Evolutionary conservation across 1,284 basidiomycete genomes (phyloP), one percentile per base, ranked within the genome.

Genomic region (Trichosporon sp.): DNA sequence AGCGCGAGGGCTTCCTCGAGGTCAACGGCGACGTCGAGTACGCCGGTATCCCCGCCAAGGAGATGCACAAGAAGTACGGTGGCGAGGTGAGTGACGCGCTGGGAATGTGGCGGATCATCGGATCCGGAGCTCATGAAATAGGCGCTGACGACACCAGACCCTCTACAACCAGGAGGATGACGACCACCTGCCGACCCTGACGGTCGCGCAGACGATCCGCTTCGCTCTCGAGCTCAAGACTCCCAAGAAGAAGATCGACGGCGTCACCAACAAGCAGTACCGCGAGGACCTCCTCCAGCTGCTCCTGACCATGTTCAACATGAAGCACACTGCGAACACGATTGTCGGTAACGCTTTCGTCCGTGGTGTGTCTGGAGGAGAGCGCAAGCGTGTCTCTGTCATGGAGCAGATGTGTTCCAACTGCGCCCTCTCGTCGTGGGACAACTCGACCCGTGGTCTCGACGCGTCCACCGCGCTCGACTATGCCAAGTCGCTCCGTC

Each of bases 391-490:
- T 70, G 88, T 89, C 29, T 87, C 86, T 9, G 87, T 89, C 67
- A 85, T 86, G 42, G 88, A 89, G 78, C 86, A 85, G 79, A 84
- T 87, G 75, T 84, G 83, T 65, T 81, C 84, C 25, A 80, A 83
- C 58, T 84, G 83, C 23, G 78, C 76, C 67, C 75, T 83, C 51
- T 77, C 75, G 25, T 81, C 85, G 9, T 87, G 86, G 84, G 87
- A 87, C 76, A 88, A 88, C 77, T 75, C 74, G 65, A 75, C 83
- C 15, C 71, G 71, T 65, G 71, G 71, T 67, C 71, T 89, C 65
- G 88, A 89, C 76, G 87, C 87, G 11, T 85, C 85, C 23, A 88
- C 87, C 7, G 87, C 87, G 13, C 77, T 87, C 72, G 86, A 88
- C 77, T 88, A 86, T 74, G 86, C 86, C 76, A 87, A 87, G 77